Evolutionary conservation across 257 asterid genomes (phyloP).

Genomic region (Knoxia roxburghii): DNA sequence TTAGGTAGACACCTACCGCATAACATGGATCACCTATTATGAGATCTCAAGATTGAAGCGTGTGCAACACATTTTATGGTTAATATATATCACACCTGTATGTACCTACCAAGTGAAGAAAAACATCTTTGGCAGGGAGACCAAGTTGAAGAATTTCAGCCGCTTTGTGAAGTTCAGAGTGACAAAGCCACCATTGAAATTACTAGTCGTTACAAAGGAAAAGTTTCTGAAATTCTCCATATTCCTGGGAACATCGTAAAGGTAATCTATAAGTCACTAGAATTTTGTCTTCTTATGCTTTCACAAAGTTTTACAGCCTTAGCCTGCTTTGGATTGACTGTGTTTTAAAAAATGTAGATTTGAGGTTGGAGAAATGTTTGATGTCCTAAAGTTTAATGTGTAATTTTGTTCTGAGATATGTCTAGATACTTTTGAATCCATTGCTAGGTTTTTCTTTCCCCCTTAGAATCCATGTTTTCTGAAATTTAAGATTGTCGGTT

Average conservation of each 20-base stretch:
- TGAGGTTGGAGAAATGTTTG: neutral
- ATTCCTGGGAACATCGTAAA: conserved; percentile 80
- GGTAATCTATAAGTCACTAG: conserved; percentile 34
- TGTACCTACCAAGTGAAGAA: neutral
- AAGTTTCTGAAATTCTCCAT: conserved; percentile 58
- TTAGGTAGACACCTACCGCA: neutral
- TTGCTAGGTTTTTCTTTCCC: neutral
- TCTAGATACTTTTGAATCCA: neutral
- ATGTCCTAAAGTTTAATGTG: neutral
- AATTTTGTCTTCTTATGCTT: neutral
- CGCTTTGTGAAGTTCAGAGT: conserved; percentile 98
- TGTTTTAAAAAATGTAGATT: neutral
- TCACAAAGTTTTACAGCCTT: neutral
- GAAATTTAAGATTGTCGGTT: conserved; percentile 10
- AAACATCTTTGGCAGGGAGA: conserved; percentile 58
- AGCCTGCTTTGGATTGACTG: neutral
- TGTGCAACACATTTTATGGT: neutral
- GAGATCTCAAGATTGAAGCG: neutral
- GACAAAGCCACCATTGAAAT: conserved; percentile 98
- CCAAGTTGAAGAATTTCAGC: conserved; percentile 87
- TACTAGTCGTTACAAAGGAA: conserved; percentile 92
- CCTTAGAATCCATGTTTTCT: neutral
- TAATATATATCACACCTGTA: neutral
- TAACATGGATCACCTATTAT: neutral
- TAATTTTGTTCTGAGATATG: neutral